Base-by-base conservation (phyloP, 106 monocot species). In the Narthecium ossifragum region DNA sequence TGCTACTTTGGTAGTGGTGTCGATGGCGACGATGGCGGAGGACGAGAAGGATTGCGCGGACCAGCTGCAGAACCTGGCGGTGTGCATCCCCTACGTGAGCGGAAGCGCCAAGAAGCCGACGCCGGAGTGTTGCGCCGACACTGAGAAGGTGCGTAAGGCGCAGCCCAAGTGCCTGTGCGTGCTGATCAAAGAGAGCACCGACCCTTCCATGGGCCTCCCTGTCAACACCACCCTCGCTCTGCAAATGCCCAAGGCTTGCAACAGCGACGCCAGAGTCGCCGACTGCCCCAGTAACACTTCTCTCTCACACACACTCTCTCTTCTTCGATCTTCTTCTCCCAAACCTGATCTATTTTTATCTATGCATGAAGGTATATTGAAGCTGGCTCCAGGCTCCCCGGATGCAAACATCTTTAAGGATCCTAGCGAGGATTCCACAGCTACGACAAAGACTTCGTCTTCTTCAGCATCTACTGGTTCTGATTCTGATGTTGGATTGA, bases 341-440 rank as follows among this genome's bases (percentile, higher is more conserved):
- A 23, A 2, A 54, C n/a, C n/a, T n/a, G n/a, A n/a, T n/a, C n/a
- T n/a, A n/a, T n/a, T n/a, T n/a, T n/a, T n/a, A n/a, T n/a, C n/a
- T n/a, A n/a, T n/a, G n/a, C n/a, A n/a, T n/a, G n/a, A n/a, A 79
- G 79, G 64, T 26, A 63, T 79, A 13, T 61, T 79, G 63, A 79
- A 79, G 54, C 64, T 79, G 31, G 2, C 69, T 40, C 73, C 64
- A 6, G 69, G 60, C 53, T 73, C 68, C 1, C 74, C 73, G 2
- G 60, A 79, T 28, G 79, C 73, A 2, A 73, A 65, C 41, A 70
- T 79, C 10, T 79, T 79, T 43, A 49, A 64, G 31, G 67, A 64
- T 25, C 34, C 64, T 2, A 22, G 20, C 8, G 59, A 38, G 17
- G 58, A 38, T 38, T 14, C 58, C 7, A 38, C 57, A 5, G 38